phyloP scores from a whole-genome alignment of 306 rosid genomes.

The Arachis hypogaea region DNA sequence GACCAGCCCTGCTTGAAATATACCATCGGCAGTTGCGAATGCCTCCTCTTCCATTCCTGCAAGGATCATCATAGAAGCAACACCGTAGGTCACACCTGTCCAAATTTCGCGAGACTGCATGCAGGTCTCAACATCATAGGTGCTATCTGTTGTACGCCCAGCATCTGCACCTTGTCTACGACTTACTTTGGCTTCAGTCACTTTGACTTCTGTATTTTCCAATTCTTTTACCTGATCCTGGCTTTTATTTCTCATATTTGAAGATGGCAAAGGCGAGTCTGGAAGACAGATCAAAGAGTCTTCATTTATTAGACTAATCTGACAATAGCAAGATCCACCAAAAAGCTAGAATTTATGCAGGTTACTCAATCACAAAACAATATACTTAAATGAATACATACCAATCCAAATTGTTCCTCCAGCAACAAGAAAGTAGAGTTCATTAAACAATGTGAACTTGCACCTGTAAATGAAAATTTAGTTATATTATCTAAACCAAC shows the following conservation, averaged over 20 bases:
- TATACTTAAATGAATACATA: conserved; percentile 45
- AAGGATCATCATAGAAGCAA: conserved; percentile 93
- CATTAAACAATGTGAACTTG: conserved; percentile 91
- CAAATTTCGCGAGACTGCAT: conserved; percentile 99
- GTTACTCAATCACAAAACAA: conserved; percentile 26
- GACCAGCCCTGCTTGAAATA: conserved; percentile 92
- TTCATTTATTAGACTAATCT: conserved; percentile 16
- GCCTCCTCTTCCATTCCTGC: conserved; percentile 97
- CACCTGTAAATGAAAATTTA: conserved; percentile 67
- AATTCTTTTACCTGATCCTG: conserved; percentile 46
- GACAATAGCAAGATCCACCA: conserved; percentile 13
- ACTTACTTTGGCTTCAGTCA: conserved; percentile 54
- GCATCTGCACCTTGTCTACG: conserved; percentile 47
- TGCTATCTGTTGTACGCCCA: conserved; percentile 34
- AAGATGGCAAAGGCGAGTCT: conserved; percentile 63
- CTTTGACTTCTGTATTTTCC: conserved; percentile 46
- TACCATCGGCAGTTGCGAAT: conserved; percentile 86
- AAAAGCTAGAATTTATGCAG: conserved; percentile 28
- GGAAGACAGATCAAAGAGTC: conserved; percentile 41
- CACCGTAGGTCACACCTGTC: conserved; percentile 93
- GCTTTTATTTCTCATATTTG: conserved; percentile 41
- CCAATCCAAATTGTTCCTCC: conserved; percentile 99
- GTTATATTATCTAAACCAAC: conserved; percentile 17
- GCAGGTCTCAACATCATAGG: conserved; percentile 64
- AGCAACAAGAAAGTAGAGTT: conserved; percentile 96